phyloP scores from a whole-genome alignment of 192 early-diverging fungal species.

The Funneliformis mosseae region DNA sequence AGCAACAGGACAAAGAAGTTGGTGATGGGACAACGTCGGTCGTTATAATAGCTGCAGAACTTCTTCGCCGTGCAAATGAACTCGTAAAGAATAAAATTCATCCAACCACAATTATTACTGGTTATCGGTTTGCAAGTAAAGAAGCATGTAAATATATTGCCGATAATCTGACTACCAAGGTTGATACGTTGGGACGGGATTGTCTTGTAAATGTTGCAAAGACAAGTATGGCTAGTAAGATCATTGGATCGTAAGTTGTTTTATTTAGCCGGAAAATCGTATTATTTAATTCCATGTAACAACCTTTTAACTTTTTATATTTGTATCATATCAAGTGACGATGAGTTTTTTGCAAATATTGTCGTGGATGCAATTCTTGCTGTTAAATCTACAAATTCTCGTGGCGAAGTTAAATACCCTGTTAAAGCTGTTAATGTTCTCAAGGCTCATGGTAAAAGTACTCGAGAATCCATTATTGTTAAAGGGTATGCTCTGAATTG shows the following conservation, averaged over 20 bases:
- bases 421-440: slow-evolving; percentile 97
- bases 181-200: slow-evolving; percentile 90
- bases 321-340: slow-evolving; percentile 59
- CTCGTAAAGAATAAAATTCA: slow-evolving; percentile 99
- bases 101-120: slow-evolving; percentile 98
- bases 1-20: slow-evolving; percentile 99
- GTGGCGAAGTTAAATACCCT: slow-evolving; percentile 90
- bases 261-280: not conserved
- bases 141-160: slow-evolving; percentile 98
- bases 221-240: slow-evolving; percentile 97
- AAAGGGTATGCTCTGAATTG: slow-evolving; percentile 98
- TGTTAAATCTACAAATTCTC: slow-evolving; percentile 83
- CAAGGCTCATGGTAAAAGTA: slow-evolving; percentile 95
- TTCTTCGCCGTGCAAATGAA: slow-evolving; percentile 94
- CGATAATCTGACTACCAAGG: slow-evolving; percentile 93
- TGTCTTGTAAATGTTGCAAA: slow-evolving; percentile 96
- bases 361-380: slow-evolving; percentile 92
- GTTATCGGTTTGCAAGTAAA: slow-evolving; percentile 94
- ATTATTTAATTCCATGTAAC: not conserved
- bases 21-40: slow-evolving; percentile 99
- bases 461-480: slow-evolving; percentile 83
- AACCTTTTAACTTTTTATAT: not conserved
- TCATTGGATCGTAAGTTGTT: slow-evolving; percentile 84
- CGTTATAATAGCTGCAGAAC: slow-evolving; percentile 97
- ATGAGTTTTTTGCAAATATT: slow-evolving; percentile 95